phyloP scores from a whole-genome alignment of 495 filamentous ascomycete genomes.

The Aspergillus sclerotioniger region DNA sequence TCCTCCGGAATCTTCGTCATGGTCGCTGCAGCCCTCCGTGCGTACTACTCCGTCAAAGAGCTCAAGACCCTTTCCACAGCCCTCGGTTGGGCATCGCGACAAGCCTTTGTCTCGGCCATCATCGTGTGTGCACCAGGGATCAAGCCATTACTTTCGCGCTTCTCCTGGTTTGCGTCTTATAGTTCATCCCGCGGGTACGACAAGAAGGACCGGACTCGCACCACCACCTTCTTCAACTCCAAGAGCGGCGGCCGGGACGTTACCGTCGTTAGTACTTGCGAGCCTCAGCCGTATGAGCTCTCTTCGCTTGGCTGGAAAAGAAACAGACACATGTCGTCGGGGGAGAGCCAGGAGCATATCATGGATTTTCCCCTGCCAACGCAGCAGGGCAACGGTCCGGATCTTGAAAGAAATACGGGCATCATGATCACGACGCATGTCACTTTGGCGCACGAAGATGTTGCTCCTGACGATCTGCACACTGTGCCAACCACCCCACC shows the following conservation, averaged over 20 bases:
- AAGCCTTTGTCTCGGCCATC: conserved; percentile 18
- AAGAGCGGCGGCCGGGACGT: background rate
- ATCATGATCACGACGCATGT: conserved; percentile 7
- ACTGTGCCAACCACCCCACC: background rate
- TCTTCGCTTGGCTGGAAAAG: conserved; percentile 1
- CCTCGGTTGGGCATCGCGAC: conserved; percentile 20
- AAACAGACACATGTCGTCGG: background rate
- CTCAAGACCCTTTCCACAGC: conserved; percentile 13
- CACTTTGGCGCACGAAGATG: background rate
- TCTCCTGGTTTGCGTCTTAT: conserved; percentile 8
- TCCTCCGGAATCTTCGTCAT: conserved; percentile 23
- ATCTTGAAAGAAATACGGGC: background rate
- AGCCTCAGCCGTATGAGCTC: conserved; percentile 1
- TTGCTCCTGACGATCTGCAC: background rate
- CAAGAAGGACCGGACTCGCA: background rate
- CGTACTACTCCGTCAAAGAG: conserved; percentile 15
- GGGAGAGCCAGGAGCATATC: conserved; percentile 9
- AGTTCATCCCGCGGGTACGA: conserved; percentile 1
- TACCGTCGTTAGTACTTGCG: background rate
- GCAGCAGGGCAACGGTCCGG: background rate
- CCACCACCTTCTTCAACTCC: background rate
- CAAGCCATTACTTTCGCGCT: conserved; percentile 14
- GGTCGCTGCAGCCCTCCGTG: conserved; percentile 20
- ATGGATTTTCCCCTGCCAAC: background rate
- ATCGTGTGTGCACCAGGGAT: conserved; percentile 15